phyloP scores from a whole-genome alignment of 257 asterid species.

The Solanum commersonii region DNA sequence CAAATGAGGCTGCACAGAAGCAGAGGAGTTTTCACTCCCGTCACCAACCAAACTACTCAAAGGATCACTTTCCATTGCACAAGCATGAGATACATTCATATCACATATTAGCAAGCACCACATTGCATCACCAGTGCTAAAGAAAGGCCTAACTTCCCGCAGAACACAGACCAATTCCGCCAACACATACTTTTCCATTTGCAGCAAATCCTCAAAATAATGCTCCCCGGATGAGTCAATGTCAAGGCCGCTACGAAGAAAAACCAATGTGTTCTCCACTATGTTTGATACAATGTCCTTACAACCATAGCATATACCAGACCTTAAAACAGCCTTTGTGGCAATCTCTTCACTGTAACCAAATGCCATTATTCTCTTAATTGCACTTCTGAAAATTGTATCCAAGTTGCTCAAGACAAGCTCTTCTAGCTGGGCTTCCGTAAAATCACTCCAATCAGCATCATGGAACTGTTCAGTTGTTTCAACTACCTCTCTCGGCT shows the following conservation, averaged over 20 bases:
- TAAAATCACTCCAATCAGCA: slow-evolving; percentile 91
- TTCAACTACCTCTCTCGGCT: slow-evolving; percentile 39
- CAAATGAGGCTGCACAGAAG: slow-evolving; percentile 25
- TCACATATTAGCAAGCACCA: slow-evolving; percentile 95
- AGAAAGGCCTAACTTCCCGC: slow-evolving; percentile 77
- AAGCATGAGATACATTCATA: slow-evolving; percentile 84
- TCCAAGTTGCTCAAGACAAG: slow-evolving; percentile 72
- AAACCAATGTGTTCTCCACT: slow-evolving; percentile 70
- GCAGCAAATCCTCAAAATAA: slow-evolving; percentile 68
- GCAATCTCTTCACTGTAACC: slow-evolving; percentile 77
- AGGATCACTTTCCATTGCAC: slow-evolving; percentile 75
- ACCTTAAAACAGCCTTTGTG: slow-evolving; percentile 64
- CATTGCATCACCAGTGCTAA: slow-evolving; percentile 96
- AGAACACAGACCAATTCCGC: slow-evolving; percentile 91
- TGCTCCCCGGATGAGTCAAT: slow-evolving; percentile 54
- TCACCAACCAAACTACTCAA: slow-evolving; percentile 33
- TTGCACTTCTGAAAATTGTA: slow-evolving; percentile 69
- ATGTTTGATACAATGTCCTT: slow-evolving; percentile 88
- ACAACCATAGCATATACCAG: slow-evolving; percentile 89
- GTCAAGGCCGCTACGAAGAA: slow-evolving; percentile 61
- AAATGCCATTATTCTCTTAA: slow-evolving; percentile 59
- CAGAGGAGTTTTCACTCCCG: slow-evolving; percentile 21
- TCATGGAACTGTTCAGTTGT: slow-evolving; percentile 42
- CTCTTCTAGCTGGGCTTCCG: slow-evolving; percentile 82
- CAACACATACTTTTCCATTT: slow-evolving; percentile 76